Conservation (phyloP, 495 filamentous ascomycete genomes). For the Mycothermus thermophilus region DNA sequence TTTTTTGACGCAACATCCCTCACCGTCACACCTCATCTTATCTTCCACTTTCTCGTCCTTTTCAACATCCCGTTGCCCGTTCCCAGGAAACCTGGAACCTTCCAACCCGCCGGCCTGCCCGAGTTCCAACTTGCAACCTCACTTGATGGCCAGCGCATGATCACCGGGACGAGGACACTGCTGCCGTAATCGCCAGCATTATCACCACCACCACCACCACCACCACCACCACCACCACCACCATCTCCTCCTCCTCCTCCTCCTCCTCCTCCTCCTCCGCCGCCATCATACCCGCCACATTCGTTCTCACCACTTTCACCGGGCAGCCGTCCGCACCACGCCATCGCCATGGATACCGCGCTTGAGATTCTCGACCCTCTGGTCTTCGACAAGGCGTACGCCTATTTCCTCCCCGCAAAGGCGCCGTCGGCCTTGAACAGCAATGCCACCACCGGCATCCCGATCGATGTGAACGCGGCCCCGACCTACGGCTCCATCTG, state of each 20-base stretch:
- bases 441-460: constrained; percentile 3
- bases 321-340: not conserved
- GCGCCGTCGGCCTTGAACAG: not conserved
- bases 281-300: not conserved
- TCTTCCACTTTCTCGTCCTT: no score
- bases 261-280: not conserved
- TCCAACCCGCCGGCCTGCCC: no score
- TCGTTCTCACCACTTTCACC: not conserved
- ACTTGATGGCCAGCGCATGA: no score
- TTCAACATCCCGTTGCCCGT: no score
- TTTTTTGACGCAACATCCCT: no score
- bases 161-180: no score
- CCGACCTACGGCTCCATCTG: constrained; percentile 5
- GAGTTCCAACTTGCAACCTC: no score
- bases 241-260: not conserved
- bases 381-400: constrained; percentile 12
- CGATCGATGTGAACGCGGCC: not conserved
- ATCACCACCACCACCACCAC: no score
- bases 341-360: constrained; percentile 9
- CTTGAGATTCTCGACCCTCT: constrained; percentile 11
- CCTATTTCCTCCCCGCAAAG: constrained; percentile 8
- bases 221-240: no score
- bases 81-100: no score
- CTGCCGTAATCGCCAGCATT: no score
- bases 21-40: no score